A percentile compares a stretch with the other conserved stretches of the same genome.
These are phyloP conservation scores for Flaveria trinervia DNA, from an alignment of 129 eudicot species.

Conservation along the genomic window DNA sequence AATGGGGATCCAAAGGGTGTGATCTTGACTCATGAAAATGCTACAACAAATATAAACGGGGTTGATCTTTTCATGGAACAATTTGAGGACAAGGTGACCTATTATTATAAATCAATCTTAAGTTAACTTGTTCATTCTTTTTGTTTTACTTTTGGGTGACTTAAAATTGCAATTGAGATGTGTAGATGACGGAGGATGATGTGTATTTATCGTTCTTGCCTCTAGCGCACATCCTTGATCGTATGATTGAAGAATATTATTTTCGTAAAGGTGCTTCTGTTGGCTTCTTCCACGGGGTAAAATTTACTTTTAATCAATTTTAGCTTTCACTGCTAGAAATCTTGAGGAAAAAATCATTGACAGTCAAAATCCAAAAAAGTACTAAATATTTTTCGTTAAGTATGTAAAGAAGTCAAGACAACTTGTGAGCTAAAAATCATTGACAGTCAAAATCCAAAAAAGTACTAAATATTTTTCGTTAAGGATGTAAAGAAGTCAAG, in stretches of 20 bases:
- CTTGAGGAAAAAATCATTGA: not conserved
- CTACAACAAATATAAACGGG: conserved; percentile 54
- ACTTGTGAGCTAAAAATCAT: too few relatives aligned
- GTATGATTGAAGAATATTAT: conserved; percentile 82
- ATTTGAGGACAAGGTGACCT: conserved; percentile 75
- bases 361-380: too few relatives aligned
- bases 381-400: too few relatives aligned
- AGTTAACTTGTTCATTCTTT: not conserved
- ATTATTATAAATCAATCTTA: not conserved
- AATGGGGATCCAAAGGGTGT: conserved; percentile 97
- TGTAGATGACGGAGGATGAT: conserved; percentile 82
- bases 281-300: conserved; percentile 95
- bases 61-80: conserved; percentile 80
- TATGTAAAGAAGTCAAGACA: too few relatives aligned
- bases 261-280: conserved; percentile 89
- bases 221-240: conserved; percentile 93
- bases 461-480: too few relatives aligned
- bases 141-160: not conserved
- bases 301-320: conserved; percentile 7
- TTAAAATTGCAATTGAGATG: conserved; percentile 37
- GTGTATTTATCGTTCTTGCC: conserved; percentile 92
- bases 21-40: conserved; percentile 76
- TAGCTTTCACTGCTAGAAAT: not conserved
- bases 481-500: too few relatives aligned
- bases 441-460: too few relatives aligned